A percentile compares a stretch with the other conserved stretches of the same genome.
These are phyloP conservation scores for Melocanna baccifera DNA, from an alignment of 176 grass and related monocot species.

Conservation along the genomic window DNA sequence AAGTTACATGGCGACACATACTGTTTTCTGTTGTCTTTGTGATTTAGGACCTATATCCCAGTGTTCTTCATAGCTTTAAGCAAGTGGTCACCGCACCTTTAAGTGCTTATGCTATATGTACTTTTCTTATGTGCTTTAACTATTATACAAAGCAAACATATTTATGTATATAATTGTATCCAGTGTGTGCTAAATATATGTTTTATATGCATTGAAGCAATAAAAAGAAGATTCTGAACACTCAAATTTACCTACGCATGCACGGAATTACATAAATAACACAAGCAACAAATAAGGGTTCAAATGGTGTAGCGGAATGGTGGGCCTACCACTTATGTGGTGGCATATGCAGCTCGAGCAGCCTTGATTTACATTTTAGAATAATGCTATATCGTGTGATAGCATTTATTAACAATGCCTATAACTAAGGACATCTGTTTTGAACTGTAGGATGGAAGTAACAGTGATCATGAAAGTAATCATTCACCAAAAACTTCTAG, in stretches of 20 bases:
- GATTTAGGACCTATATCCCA: not conserved
- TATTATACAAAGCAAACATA: not conserved
- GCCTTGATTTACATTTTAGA: constrained; percentile 7
- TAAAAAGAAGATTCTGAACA: not conserved
- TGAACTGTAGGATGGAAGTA: constrained; percentile 71
- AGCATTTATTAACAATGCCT: constrained; percentile 25
- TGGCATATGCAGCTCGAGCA: constrained; percentile 13
- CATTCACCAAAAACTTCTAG: constrained; percentile 61
- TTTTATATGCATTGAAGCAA: not conserved
- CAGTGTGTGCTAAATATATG: not conserved
- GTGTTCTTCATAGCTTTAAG: not conserved
- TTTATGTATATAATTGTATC: not conserved
- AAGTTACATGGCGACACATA: not conserved
- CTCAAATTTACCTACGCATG: not conserved
- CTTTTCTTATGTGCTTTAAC: not conserved
- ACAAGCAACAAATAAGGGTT: not conserved
- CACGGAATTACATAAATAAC: not conserved
- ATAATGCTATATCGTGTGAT: constrained; percentile 1
- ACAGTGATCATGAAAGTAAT: constrained; percentile 82
- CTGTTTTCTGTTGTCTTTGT: not conserved
- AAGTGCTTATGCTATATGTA: not conserved
- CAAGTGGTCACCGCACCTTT: not conserved
- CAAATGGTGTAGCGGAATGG: not conserved
- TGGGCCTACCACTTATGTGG: not conserved
- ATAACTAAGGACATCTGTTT: constrained; percentile 20